Evolutionary conservation across 352 stramenopile genomes (phyloP).

Genomic region (Pythium pyrilobum): DNA sequence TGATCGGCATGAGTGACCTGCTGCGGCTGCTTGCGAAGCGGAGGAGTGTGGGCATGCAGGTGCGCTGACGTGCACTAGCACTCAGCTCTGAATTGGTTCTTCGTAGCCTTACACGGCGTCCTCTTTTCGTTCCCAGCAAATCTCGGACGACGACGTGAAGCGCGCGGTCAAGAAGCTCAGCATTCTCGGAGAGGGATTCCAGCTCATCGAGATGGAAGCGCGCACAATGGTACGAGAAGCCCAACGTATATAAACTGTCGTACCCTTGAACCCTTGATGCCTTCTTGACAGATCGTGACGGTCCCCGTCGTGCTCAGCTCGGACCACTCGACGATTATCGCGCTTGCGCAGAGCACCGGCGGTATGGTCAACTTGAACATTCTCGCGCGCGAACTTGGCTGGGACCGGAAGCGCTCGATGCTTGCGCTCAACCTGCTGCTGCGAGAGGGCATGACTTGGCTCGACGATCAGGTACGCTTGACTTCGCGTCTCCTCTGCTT

Average conservation of each 20-base stretch:
- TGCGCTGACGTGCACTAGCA: neutral
- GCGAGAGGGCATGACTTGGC: conserved; percentile 94
- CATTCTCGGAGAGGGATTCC: conserved; percentile 92
- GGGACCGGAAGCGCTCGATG: conserved; percentile 90
- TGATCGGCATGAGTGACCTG: conserved; percentile 81
- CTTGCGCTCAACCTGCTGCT: conserved; percentile 90
- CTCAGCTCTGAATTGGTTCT: neutral
- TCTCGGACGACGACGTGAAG: conserved; percentile 92
- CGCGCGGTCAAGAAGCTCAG: conserved; percentile 94
- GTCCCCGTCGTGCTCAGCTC: conserved; percentile 93
- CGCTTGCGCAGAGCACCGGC: conserved; percentile 78
- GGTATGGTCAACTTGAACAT: conserved; percentile 88
- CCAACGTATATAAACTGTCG: too few relatives aligned
- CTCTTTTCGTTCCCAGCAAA: conserved; percentile 27
- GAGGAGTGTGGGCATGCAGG: conserved; percentile 52
- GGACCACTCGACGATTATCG: conserved; percentile 93
- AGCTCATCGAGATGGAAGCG: conserved; percentile 90
- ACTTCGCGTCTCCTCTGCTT: neutral
- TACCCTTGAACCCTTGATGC: neutral
- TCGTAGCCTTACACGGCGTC: neutral
- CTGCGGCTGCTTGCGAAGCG: conserved; percentile 68
- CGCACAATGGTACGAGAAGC: conserved; percentile 81
- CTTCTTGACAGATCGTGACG: conserved; percentile 80
- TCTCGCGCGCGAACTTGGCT: conserved; percentile 76
- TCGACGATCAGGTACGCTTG: conserved; percentile 85